Base-by-base conservation (phyloP, 495 filamentous ascomycete species). In the Schizothecium vesticola region DNA sequence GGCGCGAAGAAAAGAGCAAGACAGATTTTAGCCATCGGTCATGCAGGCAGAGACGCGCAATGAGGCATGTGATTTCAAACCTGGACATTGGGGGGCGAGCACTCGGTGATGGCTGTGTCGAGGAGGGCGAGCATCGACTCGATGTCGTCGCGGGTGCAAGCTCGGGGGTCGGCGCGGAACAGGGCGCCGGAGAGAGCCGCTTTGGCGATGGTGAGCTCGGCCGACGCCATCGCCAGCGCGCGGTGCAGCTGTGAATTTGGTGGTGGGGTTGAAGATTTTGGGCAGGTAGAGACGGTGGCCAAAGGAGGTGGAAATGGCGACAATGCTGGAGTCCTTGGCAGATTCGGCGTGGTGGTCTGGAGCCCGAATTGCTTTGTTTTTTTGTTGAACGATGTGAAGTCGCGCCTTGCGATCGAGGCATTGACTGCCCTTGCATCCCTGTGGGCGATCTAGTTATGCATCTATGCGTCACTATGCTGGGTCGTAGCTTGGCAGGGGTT, bases 41-140 rank as follows among this genome's bases (percentile, higher is more conserved):
- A 76, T 78, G 72, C 76, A 64, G 78, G 76, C 72, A 79, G 80
- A 77, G 86, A 84, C 84, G 77, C 77, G 74, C 31, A 51, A 84
- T 79, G 79, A 78, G 81, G 83, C 77, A 75, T 75, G 75, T 80
- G 78, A 81, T 81, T 79, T 92, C 93, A 94, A 93, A 97, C 93
- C 93, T 97, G 93, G 85, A 97, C 90, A 82, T 96, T 96, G 82
- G 82, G 76, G 66, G 88, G 83, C 71, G 92, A 91, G 86, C 93
- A 94, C 80, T 89, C 87, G 78, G 84, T 82, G 73, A 93, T 78
- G 66, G 85, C 86, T 75, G 85, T 80, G 73, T 91, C 87, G 69
- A 97, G 84, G 61, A 86, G 80, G 66, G 80, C 72, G 77, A 93
- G 89, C 73, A 95, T 92, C 51, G 84, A 75, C 67, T 87, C 80